Evolutionary conservation across 2,329 filamentous ascomycete species (phyloP).

Genomic region (Botrytis paeoniae): DNA sequence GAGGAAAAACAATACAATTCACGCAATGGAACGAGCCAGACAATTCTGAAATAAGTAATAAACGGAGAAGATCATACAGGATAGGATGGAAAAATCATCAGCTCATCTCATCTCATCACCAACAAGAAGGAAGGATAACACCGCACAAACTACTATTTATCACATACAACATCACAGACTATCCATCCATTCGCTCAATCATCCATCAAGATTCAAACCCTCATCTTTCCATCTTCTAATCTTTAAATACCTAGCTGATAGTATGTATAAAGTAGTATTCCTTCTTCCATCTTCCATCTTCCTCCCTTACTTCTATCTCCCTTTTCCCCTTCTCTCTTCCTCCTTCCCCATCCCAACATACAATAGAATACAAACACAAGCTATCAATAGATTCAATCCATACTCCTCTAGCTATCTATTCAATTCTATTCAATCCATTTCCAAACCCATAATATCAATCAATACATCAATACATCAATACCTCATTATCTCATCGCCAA

Average conservation of each 20-base stretch:
- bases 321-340: background rate
- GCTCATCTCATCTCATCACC: background rate
- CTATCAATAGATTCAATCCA: too few relatives aligned
- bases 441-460: background rate
- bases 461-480: too few relatives aligned
- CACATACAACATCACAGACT: background rate
- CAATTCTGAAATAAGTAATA: rapidly evolving
- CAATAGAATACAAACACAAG: background rate
- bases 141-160: background rate
- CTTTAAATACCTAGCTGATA: background rate
- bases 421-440: background rate
- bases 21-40: rapidly evolving
- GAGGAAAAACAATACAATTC: rapidly evolving
- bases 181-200: background rate
- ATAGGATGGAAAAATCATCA: background rate
- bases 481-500: too few relatives aligned
- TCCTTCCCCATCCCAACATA: background rate
- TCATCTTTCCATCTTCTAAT: background rate
- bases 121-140: too few relatives aligned
- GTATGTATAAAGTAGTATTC: background rate
- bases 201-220: too few relatives aligned
- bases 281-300: background rate
- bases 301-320: background rate
- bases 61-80: background rate
- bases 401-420: background rate